Evolutionary conservation across 1,284 basidiomycete species (phyloP).

Genomic region (Waitea zeae): DNA sequence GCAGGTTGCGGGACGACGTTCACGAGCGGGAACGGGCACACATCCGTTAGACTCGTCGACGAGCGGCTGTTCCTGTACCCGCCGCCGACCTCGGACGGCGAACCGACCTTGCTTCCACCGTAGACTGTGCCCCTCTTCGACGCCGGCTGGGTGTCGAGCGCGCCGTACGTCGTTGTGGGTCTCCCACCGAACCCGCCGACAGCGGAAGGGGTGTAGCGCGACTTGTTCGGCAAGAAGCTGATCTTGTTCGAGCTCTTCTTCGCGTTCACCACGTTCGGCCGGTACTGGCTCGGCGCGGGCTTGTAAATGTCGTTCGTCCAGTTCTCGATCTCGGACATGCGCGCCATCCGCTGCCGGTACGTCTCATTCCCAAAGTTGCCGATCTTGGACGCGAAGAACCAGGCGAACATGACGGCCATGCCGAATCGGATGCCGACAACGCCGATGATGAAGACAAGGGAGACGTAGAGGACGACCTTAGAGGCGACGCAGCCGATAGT

Average conservation of each 20-base stretch:
- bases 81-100: conserved; percentile 54
- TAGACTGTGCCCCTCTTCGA: conserved; percentile 24
- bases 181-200: conserved; percentile 49
- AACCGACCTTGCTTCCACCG: conserved; percentile 15
- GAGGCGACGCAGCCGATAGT: conserved; percentile 95
- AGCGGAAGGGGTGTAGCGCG: conserved; percentile 72
- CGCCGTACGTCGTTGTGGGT: conserved; percentile 62
- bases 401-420: conserved; percentile 94
- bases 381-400: conserved; percentile 92
- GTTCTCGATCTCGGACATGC: conserved; percentile 83
- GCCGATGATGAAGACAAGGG: conserved; percentile 93
- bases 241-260: conserved; percentile 44
- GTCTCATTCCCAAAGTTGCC: conserved; percentile 91
- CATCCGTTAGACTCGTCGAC: conserved; percentile 55
- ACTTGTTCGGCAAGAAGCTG: conserved; percentile 68
- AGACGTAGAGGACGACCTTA: conserved; percentile 85
- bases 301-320: conserved; percentile 96
- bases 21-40: conserved; percentile 81
- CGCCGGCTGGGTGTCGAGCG: conserved; percentile 42
- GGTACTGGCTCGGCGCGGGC: conserved; percentile 80
- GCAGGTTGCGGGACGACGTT: conserved; percentile 91
- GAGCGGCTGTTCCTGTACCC: conserved; percentile 66
- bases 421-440: conserved; percentile 90
- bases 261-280: conserved; percentile 74
- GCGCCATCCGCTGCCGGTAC: conserved; percentile 86